Percentiles rank a stretch among this genome's conserved stretches.
These are phyloP conservation scores for Planoprotostelium fungivorum DNA, from an alignment of 78 protist genomes.

Conservation along the genomic window DNA sequence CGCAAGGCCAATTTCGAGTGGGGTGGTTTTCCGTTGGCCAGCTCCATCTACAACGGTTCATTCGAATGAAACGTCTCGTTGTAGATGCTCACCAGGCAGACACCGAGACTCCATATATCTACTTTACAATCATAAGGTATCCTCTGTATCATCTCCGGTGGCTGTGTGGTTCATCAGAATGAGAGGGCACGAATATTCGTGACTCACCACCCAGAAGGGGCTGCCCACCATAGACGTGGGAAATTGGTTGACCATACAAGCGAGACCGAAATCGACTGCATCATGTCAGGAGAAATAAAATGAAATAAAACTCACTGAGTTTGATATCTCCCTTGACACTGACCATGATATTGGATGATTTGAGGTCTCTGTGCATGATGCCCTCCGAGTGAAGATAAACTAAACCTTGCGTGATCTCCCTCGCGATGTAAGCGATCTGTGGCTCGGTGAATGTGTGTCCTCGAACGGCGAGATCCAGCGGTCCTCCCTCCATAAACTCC, in stretches of 20 bases:
- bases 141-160: conserved; percentile 47
- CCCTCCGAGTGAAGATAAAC: conserved; percentile 17
- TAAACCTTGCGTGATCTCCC: conserved; percentile 12
- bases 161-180: neutral
- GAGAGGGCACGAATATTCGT: neutral
- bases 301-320: conserved; percentile 7
- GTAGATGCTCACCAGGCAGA: conserved; percentile 9
- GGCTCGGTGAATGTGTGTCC: conserved; percentile 36
- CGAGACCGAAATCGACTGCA: conserved; percentile 55
- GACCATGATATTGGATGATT: conserved; percentile 49
- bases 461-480: conserved; percentile 19
- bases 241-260: conserved; percentile 19
- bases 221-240: conserved; percentile 31
- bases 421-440: conserved; percentile 20
- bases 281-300: neutral
- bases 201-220: conserved; percentile 30
- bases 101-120: conserved; percentile 67
- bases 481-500: conserved; percentile 65
- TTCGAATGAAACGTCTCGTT: neutral
- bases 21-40: conserved; percentile 48
- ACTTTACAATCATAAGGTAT: conserved; percentile 17
- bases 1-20: conserved; percentile 19
- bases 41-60: conserved; percentile 9
- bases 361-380: conserved; percentile 45
- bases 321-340: conserved; percentile 39